Evolutionary conservation across 768 basidiomycete genomes (phyloP).

Genomic region (Leucogyrophana mollusca): DNA sequence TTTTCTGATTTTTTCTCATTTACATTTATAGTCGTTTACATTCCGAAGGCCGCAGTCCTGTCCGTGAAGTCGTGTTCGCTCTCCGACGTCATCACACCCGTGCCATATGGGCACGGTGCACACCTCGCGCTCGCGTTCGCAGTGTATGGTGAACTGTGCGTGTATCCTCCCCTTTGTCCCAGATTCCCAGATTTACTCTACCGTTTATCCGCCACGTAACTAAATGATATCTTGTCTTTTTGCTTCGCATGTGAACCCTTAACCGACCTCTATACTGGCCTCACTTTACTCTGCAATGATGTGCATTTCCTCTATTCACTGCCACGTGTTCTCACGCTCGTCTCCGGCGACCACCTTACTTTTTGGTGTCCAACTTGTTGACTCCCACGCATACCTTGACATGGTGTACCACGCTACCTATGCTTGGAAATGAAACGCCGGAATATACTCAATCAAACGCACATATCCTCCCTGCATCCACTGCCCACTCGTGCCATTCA

Average conservation of each 20-base stretch:
- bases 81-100: slow-evolving; percentile 39
- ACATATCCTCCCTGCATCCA: neutral
- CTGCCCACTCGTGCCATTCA: neutral
- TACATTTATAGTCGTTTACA: slow-evolving; percentile 51
- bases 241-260: neutral
- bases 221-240: neutral
- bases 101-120: slow-evolving; percentile 56
- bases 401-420: too few relatives aligned
- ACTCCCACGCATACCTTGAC: neutral
- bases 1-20: slow-evolving; percentile 8
- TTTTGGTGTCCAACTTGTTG: neutral
- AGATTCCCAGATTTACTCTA: slow-evolving; percentile 1
- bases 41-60: slow-evolving; percentile 61
- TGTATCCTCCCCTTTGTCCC: slow-evolving; percentile 10
- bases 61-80: slow-evolving; percentile 58
- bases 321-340: neutral
- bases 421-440: neutral
- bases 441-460: neutral
- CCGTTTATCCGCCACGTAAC: neutral
- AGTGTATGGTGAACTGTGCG: slow-evolving; percentile 65
- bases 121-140: slow-evolving; percentile 62
- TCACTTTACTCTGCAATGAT: neutral
- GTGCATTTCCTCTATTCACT: neutral
- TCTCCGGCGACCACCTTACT: neutral
- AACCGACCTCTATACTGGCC: neutral